phyloP scores from a whole-genome alignment of 179 eudicot species.

The Actinidia chinensis region DNA sequence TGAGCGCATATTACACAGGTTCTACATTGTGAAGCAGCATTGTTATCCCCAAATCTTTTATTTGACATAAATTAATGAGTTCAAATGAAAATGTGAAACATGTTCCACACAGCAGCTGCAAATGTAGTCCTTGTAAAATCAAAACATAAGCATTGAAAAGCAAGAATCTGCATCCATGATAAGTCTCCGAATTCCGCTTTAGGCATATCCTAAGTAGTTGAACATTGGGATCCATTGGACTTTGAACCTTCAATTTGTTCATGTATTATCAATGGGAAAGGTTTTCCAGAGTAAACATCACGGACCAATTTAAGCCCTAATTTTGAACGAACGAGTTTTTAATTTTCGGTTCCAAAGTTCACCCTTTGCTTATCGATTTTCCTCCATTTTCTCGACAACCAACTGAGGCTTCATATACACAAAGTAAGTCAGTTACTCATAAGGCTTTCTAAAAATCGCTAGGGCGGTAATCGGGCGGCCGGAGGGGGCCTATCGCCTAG shows the following conservation, averaged over 20 bases:
- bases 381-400: neutral
- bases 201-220: neutral
- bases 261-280: neutral
- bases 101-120: neutral
- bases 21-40: no score
- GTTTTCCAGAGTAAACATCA: neutral
- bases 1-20: no score
- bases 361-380: neutral
- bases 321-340: neutral
- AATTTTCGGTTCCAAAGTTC: neutral
- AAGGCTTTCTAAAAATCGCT: no score
- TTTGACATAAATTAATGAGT: neutral
- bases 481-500: no score
- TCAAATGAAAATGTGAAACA: neutral
- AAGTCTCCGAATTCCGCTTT: neutral
- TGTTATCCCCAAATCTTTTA: neutral
- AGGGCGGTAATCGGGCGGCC: no score
- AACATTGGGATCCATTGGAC: neutral
- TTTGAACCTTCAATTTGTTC: neutral
- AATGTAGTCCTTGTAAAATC: conserved; percentile 5
- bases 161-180: neutral
- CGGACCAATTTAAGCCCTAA: neutral
- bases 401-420: neutral
- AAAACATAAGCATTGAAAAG: neutral
- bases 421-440: no score